Conservation (phyloP, 2,329 filamentous ascomycete species). For the Diaporthe sp. region DNA sequence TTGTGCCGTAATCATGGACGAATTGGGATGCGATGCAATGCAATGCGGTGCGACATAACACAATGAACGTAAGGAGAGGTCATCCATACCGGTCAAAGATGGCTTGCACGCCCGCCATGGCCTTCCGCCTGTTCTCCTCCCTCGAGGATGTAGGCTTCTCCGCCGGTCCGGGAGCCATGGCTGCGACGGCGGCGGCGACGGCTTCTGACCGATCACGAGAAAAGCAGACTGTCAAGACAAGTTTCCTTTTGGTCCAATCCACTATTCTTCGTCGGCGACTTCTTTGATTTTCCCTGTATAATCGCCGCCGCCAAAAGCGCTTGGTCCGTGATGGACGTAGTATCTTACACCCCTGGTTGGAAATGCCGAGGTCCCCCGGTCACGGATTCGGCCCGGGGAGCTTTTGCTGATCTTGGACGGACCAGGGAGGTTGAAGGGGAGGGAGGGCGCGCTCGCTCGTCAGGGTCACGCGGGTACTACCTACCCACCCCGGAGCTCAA, state of each 20-base stretch:
- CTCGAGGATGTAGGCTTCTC: slow-evolving; percentile 2
- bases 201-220: background rate
- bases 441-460: background rate
- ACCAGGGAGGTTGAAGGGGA: background rate
- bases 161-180: slow-evolving; percentile 1
- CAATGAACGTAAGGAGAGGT: background rate
- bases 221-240: background rate
- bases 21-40: too few species aligned
- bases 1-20: background rate
- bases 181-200: background rate
- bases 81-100: slow-evolving; percentile 40
- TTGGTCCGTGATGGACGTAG: background rate
- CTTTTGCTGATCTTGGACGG: background rate
- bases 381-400: slow-evolving; percentile 21
- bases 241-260: background rate
- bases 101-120: slow-evolving; percentile 37
- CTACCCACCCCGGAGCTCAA: background rate
- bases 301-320: background rate
- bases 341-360: background rate
- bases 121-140: slow-evolving; percentile 38
- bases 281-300: background rate
- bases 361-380: slow-evolving; percentile 20
- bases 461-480: background rate
- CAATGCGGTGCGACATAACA: background rate
- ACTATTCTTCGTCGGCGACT: background rate